These are phyloP conservation scores for Emergomyces pasteurianus DNA, from an alignment of 2,329 filamentous ascomycete species.

Conservation along the genomic window DNA sequence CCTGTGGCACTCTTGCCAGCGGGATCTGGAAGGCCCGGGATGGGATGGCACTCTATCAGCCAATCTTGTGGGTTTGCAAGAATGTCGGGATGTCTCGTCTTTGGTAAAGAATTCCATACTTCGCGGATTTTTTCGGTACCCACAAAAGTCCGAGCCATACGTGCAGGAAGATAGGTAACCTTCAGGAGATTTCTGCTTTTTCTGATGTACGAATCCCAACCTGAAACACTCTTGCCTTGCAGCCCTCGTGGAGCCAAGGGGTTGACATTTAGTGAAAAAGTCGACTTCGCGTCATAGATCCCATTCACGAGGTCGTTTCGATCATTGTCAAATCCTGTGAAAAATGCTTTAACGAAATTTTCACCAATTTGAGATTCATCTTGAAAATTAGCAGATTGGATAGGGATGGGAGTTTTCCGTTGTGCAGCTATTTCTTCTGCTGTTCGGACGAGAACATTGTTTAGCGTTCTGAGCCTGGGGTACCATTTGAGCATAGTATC, in stretches of 20 bases:
- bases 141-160: constrained; percentile 53
- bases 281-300: constrained; percentile 65
- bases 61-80: constrained; percentile 57
- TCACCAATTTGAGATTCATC: constrained; percentile 66
- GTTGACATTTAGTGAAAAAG: constrained; percentile 66
- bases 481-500: constrained; percentile 69
- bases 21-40: constrained; percentile 60
- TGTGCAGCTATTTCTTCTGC: constrained; percentile 51
- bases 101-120: constrained; percentile 58
- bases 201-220: constrained; percentile 64
- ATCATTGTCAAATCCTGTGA: constrained; percentile 61
- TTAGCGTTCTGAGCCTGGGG: constrained; percentile 65
- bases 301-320: constrained; percentile 49
- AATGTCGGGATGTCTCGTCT: constrained; percentile 63
- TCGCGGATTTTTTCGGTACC: constrained; percentile 55
- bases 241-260: constrained; percentile 42
- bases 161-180: constrained; percentile 48
- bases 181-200: constrained; percentile 66
- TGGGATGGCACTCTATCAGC: constrained; percentile 68
- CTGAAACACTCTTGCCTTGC: constrained; percentile 33
- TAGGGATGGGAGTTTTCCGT: constrained; percentile 49
- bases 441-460: constrained; percentile 61
- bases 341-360: constrained; percentile 62
- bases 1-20: constrained; percentile 50
- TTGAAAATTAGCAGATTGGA: constrained; percentile 54